These are phyloP conservation scores for Aplosporella prunicola DNA, from an alignment of 2,329 filamentous ascomycete species.

Conservation along the genomic window DNA sequence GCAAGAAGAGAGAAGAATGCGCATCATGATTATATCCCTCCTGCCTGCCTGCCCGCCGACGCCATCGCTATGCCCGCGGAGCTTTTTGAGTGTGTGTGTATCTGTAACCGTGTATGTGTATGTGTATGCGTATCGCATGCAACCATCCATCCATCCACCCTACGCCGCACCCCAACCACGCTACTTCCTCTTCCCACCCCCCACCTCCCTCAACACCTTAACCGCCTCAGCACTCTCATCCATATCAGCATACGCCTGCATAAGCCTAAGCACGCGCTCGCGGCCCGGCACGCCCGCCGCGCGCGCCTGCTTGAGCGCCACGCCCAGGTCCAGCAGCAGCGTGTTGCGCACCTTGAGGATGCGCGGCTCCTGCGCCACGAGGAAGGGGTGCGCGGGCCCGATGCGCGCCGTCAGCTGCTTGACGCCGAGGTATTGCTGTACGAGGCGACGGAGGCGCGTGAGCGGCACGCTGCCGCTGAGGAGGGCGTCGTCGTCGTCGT, in stretches of 20 bases:
- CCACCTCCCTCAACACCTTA: conserved; percentile 32
- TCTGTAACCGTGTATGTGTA: conserved; percentile 27
- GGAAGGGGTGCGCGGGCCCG: conserved; percentile 52
- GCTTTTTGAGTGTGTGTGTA: conserved; percentile 8
- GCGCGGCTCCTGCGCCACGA: conserved; percentile 47
- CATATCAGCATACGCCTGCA: conserved; percentile 53
- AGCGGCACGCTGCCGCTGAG: conserved; percentile 23
- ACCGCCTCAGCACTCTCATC: conserved; percentile 51
- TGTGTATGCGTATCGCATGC: conserved; percentile 25
- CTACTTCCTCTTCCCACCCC: neutral
- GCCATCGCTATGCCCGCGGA: too few species aligned
- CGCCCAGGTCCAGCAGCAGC: conserved; percentile 54
- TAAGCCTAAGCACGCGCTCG: conserved; percentile 43
- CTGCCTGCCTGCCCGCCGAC: too few species aligned
- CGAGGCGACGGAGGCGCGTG: conserved; percentile 44
- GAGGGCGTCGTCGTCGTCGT: conserved; percentile 22
- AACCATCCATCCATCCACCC: conserved; percentile 1
- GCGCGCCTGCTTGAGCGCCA: conserved; percentile 50
- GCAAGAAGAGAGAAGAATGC: neutral
- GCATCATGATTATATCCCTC: too few species aligned
- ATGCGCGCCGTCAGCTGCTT: conserved; percentile 42
- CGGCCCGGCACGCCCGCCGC: conserved; percentile 29
- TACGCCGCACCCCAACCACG: too few species aligned
- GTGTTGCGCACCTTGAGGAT: conserved; percentile 51
- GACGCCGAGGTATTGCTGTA: conserved; percentile 49